These are phyloP conservation scores for Anethum foeniculum DNA, from an alignment of 140 eudicot genomes.

Conservation along the genomic window DNA sequence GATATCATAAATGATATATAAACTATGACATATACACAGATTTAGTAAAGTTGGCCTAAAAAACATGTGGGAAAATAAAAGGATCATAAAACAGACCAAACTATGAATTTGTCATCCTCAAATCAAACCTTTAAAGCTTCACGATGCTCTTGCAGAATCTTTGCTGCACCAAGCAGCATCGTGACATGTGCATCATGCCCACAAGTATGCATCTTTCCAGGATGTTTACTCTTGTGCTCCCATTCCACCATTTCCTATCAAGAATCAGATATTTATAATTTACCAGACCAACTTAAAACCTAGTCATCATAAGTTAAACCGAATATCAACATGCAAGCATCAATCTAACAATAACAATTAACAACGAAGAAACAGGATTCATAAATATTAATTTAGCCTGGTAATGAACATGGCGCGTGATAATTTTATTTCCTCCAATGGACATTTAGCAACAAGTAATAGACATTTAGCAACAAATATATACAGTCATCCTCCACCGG, in stretches of 20 bases:
- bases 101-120: not conserved
- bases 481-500: not conserved
- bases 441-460: not conserved
- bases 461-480: too few species aligned
- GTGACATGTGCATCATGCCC: slow-evolving; percentile 96
- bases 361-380: too few species aligned
- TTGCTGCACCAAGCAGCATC: slow-evolving; percentile 95
- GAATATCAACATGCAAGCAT: not conserved
- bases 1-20: not conserved
- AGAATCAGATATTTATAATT: slow-evolving; percentile 8
- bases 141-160: slow-evolving; percentile 59
- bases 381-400: not conserved
- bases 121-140: slow-evolving; percentile 44
- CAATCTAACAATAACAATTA: not conserved
- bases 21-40: not conserved
- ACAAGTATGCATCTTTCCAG: slow-evolving; percentile 94
- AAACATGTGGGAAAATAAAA: not conserved
- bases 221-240: slow-evolving; percentile 77
- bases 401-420: not conserved
- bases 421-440: not conserved
- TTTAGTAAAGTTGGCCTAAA: not conserved
- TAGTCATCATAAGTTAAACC: not conserved
- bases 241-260: slow-evolving; percentile 87
- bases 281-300: not conserved
- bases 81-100: not conserved